Percentiles rank a stretch among this genome's conserved stretches.
These are phyloP conservation scores for Malbranchea cinnamomea DNA, from an alignment of 2,329 filamentous ascomycete species.

Conservation along the genomic window DNA sequence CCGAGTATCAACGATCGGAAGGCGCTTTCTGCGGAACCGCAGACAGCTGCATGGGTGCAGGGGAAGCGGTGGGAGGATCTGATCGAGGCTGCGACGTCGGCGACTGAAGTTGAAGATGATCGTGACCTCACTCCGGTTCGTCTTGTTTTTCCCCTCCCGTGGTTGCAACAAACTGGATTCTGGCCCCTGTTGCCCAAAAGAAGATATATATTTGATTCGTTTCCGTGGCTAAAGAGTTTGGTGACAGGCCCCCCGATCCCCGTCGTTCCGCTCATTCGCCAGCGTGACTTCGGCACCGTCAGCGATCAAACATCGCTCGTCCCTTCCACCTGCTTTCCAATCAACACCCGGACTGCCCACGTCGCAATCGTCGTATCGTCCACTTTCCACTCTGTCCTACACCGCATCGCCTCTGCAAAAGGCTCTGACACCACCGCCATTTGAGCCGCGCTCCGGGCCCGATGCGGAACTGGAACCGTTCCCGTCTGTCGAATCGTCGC, in stretches of 20 bases:
- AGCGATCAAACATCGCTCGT: constrained; percentile 37
- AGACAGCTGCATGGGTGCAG: constrained; percentile 52
- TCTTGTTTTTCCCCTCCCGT: constrained; percentile 14
- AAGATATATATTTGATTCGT: no score
- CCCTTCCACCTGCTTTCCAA: constrained; percentile 47
- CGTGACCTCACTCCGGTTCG: constrained; percentile 73
- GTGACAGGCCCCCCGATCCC: constrained; percentile 28
- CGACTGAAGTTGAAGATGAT: constrained; percentile 79
- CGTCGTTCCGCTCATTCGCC: constrained; percentile 25
- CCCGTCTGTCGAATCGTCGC: constrained; percentile 73
- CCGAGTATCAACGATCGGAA: constrained; percentile 64
- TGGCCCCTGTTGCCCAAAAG: constrained; percentile 15
- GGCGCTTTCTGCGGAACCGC: constrained; percentile 72
- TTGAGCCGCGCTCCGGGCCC: constrained; percentile 35
- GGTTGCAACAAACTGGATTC: constrained; percentile 16
- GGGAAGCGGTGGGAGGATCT: constrained; percentile 93
- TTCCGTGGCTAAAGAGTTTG: no score
- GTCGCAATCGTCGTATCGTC: constrained; percentile 21
- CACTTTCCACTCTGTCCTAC: constrained; percentile 42
- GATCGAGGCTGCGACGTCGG: constrained; percentile 85
- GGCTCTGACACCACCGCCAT: constrained; percentile 69
- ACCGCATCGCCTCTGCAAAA: constrained; percentile 84
- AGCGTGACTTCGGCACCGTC: constrained; percentile 25
- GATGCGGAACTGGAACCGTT: constrained; percentile 60
- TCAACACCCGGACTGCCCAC: constrained; percentile 28